These are phyloP conservation scores for Pulveroboletus ravenelii DNA, from an alignment of 768 basidiomycete genomes.

Conservation along the genomic window DNA sequence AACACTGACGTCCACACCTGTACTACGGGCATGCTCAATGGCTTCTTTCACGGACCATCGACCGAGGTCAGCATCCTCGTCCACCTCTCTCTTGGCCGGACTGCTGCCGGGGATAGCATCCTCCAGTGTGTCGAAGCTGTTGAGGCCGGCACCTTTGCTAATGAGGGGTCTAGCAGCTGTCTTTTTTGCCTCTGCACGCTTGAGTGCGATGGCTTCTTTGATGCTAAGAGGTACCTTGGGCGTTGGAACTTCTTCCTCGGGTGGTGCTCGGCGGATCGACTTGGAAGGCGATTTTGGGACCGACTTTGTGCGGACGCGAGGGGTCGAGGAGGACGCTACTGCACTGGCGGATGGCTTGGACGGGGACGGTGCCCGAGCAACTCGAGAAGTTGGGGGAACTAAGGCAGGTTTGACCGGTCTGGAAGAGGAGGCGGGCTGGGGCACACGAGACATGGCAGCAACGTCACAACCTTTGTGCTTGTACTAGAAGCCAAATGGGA, in stretches of 20 bases:
- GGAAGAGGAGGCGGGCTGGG: slow-evolving; percentile 31
- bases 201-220: slow-evolving; percentile 75
- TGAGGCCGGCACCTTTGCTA: slow-evolving; percentile 27
- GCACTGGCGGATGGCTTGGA: slow-evolving; percentile 28
- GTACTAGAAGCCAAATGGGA: slow-evolving; percentile 1
- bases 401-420: slow-evolving; percentile 28
- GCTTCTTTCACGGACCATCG: slow-evolving; percentile 66
- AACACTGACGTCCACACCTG: slow-evolving; percentile 49
- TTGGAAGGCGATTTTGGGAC: slow-evolving; percentile 34
- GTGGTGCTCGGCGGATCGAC: slow-evolving; percentile 19
- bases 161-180: slow-evolving; percentile 25
- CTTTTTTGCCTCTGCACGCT: slow-evolving; percentile 75
- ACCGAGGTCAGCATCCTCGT: slow-evolving; percentile 47
- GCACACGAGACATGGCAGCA: slow-evolving; percentile 37
- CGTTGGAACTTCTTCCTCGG: slow-evolving; percentile 24
- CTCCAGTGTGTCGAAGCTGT: slow-evolving; percentile 41
- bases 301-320: slow-evolving; percentile 36
- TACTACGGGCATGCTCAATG: slow-evolving; percentile 71
- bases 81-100: slow-evolving; percentile 36
- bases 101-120: slow-evolving; percentile 39
- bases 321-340: slow-evolving; percentile 21
- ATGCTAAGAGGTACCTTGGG: slow-evolving; percentile 44
- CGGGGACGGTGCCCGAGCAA: slow-evolving; percentile 28
- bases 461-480: slow-evolving; percentile 1
- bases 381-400: slow-evolving; percentile 24